phyloP scores from a whole-genome alignment of 495 filamentous ascomycete genomes.

The Poronia punctata region DNA sequence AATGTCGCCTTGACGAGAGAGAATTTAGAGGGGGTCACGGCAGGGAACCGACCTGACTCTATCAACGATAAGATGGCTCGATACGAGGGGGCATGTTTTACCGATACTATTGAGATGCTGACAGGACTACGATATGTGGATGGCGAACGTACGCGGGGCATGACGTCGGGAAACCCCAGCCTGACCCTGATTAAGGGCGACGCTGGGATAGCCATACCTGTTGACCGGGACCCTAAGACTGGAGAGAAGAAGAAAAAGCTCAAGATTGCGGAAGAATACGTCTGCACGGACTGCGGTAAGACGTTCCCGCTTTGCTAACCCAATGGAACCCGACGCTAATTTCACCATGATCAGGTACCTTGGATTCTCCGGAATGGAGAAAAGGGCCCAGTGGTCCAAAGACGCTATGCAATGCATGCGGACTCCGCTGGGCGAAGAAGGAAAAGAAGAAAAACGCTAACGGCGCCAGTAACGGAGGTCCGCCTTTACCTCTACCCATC shows the following conservation, averaged over 20 bases:
- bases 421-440: conserved; percentile 76
- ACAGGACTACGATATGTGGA: conserved; percentile 85
- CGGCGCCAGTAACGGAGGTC: conserved; percentile 7
- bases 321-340: background rate
- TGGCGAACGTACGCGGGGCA: conserved; percentile 81
- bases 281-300: conserved; percentile 87
- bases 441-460: conserved; percentile 54
- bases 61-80: conserved; percentile 71
- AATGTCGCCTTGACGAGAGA: conserved; percentile 65
- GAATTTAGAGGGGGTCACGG: conserved; percentile 71
- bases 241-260: conserved; percentile 82
- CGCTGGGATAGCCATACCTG: conserved; percentile 73
- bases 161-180: conserved; percentile 76
- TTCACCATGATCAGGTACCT: conserved; percentile 42
- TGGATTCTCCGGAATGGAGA: conserved; percentile 94
- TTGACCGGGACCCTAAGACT: conserved; percentile 61
- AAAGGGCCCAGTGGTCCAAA: conserved; percentile 93
- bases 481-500: conserved; percentile 7
- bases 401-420: conserved; percentile 95
- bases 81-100: conserved; percentile 65
- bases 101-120: conserved; percentile 88
- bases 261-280: conserved; percentile 88
- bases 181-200: conserved; percentile 79
- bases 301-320: conserved; percentile 5
- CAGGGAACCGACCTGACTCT: conserved; percentile 60